These are phyloP conservation scores for Tubosaeta sp. DNA, from an alignment of 768 basidiomycete species.

Conservation along the genomic window DNA sequence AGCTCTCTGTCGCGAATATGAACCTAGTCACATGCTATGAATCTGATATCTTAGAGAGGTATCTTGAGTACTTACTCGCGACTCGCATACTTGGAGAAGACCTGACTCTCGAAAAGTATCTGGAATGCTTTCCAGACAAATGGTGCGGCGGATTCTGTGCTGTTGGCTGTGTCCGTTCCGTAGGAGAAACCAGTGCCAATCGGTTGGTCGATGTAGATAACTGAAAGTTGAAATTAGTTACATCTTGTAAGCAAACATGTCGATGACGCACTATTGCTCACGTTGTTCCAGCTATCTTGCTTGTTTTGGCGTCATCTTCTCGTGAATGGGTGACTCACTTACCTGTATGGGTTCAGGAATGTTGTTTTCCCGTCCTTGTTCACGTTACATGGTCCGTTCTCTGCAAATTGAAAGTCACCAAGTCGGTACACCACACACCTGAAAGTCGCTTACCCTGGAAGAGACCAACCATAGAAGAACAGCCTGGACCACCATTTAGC, in stretches of 20 bases:
- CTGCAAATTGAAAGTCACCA: constrained; percentile 25
- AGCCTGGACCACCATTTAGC: constrained; percentile 61
- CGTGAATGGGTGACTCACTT: background rate
- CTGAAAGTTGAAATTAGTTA: constrained; percentile 26
- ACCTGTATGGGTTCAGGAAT: constrained; percentile 61
- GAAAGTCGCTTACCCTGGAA: constrained; percentile 47
- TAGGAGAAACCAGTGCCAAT: constrained; percentile 64
- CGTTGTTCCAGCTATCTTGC: constrained; percentile 55
- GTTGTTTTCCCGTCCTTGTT: constrained; percentile 52
- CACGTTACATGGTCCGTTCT: constrained; percentile 62
- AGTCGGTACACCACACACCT: background rate
- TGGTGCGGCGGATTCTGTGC: constrained; percentile 46
- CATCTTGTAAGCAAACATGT: background rate
- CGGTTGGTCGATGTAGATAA: constrained; percentile 70
- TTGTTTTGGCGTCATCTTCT: background rate
- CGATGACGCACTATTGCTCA: constrained; percentile 53
- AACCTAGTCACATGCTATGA: constrained; percentile 36
- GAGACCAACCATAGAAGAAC: constrained; percentile 60
- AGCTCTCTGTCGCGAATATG: constrained; percentile 62
- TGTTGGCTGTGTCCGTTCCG: constrained; percentile 51
- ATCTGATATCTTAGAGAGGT: background rate
- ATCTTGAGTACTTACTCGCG: constrained; percentile 42
- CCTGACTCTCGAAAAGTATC: constrained; percentile 51
- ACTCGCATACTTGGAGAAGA: constrained; percentile 48
- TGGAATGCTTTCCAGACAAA: constrained; percentile 66